Conservation (phyloP, 2,329 filamentous ascomycete genomes). For the Cytospora schulzeri region DNA sequence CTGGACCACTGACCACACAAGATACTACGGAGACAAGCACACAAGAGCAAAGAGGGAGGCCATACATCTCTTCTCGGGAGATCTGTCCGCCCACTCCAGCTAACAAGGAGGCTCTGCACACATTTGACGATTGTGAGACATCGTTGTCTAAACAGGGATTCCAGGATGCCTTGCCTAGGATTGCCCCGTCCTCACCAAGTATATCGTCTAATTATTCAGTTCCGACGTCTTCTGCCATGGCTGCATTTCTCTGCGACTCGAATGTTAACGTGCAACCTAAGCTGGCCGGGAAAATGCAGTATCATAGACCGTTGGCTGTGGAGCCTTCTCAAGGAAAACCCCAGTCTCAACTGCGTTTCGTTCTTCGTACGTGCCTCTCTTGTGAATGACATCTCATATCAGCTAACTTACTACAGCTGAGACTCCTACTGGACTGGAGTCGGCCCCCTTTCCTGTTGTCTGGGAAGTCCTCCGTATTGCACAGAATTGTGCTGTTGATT, state of each 20-base stretch:
- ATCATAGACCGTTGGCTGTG: neutral
- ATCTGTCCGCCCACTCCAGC: neutral
- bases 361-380: neutral
- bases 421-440: conserved; percentile 43
- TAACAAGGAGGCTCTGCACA: conserved; percentile 3
- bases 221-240: conserved; percentile 1
- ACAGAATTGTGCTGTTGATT: conserved; percentile 47
- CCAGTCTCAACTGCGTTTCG: neutral
- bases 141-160: neutral
- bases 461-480: conserved; percentile 57
- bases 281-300: neutral
- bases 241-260: neutral
- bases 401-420: conserved; percentile 35
- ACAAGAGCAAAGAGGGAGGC: conserved; percentile 18
- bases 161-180: neutral
- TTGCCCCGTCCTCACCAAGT: neutral
- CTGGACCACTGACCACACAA: conserved; percentile 37
- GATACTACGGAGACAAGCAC: conserved; percentile 36
- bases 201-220: neutral
- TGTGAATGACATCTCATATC: neutral
- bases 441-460: conserved; percentile 50
- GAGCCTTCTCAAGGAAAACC: neutral
- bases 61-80: neutral
- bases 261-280: neutral
- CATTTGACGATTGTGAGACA: neutral